A percentile compares a stretch with the other conserved stretches of the same genome.
Evolutionary conservation across 345 rosid species (phyloP).

Genomic region (Aquilaria malaccensis): DNA sequence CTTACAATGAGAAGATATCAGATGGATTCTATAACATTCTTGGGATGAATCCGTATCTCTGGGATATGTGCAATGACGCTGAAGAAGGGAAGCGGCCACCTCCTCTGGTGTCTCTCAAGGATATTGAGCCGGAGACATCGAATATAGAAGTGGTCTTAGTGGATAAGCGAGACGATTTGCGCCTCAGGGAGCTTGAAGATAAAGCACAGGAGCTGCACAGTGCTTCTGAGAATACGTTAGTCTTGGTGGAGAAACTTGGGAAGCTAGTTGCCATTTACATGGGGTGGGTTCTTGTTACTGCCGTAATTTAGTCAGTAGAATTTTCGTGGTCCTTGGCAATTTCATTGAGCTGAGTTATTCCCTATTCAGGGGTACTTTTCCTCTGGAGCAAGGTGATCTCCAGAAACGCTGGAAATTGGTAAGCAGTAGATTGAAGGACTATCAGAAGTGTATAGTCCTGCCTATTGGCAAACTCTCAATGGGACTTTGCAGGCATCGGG

Average conservation of each 20-base stretch:
- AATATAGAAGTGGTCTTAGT: constrained; percentile 85
- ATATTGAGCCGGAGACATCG: constrained; percentile 57
- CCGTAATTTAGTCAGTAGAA: no score
- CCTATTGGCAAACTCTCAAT: constrained; percentile 81
- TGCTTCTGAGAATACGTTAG: constrained; percentile 62
- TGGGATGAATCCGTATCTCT: constrained; percentile 93
- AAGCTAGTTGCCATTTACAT: constrained; percentile 78
- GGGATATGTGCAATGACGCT: constrained; percentile 78
- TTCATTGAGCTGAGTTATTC: constrained; percentile 9
- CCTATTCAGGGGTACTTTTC: constrained; percentile 63
- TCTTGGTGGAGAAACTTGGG: constrained; percentile 77
- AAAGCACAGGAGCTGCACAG: constrained; percentile 76
- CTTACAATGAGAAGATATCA: constrained; percentile 73
- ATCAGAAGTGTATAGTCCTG: constrained; percentile 63
- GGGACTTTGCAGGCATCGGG: constrained; percentile 97
- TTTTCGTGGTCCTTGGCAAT: background rate
- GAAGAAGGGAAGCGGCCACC: constrained; percentile 69
- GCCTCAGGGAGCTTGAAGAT: constrained; percentile 74
- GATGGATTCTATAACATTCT: constrained; percentile 91
- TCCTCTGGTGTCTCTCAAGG: constrained; percentile 58
- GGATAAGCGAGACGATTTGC: constrained; percentile 64
- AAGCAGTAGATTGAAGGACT: constrained; percentile 62
- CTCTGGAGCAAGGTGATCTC: constrained; percentile 77
- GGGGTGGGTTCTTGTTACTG: constrained; percentile 48
- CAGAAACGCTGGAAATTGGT: constrained; percentile 71